Evolutionary conservation across 345 rosid species (phyloP).

Genomic region (Arabidopsis thaliana): TAIR10.1 NC_003074.8:22437001-22437500

Average conservation of each 20-base stretch:
- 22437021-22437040: constrained; percentile 38
- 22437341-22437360: no score
- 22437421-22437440: no score
- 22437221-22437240: background rate
- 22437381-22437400: no score
- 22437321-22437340: no score
- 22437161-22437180: constrained; percentile 12
- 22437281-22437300: no score
- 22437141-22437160: constrained; percentile 5
- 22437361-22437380: no score
- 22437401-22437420: no score
- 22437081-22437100: constrained; percentile 31
- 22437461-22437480: background rate
- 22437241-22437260: no score
- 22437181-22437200: background rate
- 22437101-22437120: constrained; percentile 25
- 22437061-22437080: constrained; percentile 40
- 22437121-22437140: constrained; percentile 32
- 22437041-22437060: constrained; percentile 24
- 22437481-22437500: background rate
- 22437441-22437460: no score
- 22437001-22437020: constrained; percentile 40
- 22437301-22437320: no score
- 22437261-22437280: no score
- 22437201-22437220: background rate